phyloP scores from a whole-genome alignment of 1,139 yeast genomes.

The Pichia kudriavzevii region DNA sequence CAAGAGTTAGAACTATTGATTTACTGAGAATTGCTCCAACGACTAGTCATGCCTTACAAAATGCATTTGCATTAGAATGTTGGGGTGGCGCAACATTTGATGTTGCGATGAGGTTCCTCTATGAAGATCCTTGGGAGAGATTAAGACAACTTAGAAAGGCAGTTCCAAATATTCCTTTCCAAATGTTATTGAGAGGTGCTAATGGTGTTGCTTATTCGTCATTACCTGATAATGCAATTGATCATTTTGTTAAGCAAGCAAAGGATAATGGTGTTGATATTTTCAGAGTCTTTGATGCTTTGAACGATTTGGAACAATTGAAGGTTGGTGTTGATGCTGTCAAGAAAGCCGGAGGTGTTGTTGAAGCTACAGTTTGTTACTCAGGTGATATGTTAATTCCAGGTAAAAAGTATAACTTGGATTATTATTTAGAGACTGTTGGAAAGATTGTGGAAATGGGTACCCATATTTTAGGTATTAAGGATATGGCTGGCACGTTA shows the following conservation, averaged over 20 bases:
- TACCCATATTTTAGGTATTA: constrained; percentile 92
- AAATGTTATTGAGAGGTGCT: constrained; percentile 98
- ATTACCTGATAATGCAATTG: constrained; percentile 96
- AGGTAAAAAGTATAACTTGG: constrained; percentile 91
- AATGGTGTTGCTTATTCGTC: constrained; percentile 98
- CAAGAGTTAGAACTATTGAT: constrained; percentile 93
- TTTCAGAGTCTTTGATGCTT: constrained; percentile 95
- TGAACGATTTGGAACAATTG: constrained; percentile 92
- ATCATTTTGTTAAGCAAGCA: constrained; percentile 91
- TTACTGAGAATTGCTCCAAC: constrained; percentile 86
- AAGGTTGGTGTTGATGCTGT: constrained; percentile 98
- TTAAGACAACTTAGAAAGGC: constrained; percentile 76
- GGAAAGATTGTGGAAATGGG: constrained; percentile 88
- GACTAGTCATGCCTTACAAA: constrained; percentile 83
- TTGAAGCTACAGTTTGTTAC: constrained; percentile 96
- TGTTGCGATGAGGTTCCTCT: constrained; percentile 95
- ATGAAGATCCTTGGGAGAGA: constrained; percentile 99
- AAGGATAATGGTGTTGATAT: constrained; percentile 94
- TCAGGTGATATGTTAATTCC: constrained; percentile 97
- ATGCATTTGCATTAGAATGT: constrained; percentile 94
- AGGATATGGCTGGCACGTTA: constrained; percentile 99
- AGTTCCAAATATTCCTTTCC: constrained; percentile 98
- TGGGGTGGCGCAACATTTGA: constrained; percentile 99
- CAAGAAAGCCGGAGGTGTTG: constrained; percentile 96
- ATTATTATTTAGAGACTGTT: constrained; percentile 75